A percentile compares a stretch with the other conserved stretches of the same genome.
These are phyloP conservation scores for Ligustrum vulgare DNA, from an alignment of 257 asterid genomes.

Conservation along the genomic window DNA sequence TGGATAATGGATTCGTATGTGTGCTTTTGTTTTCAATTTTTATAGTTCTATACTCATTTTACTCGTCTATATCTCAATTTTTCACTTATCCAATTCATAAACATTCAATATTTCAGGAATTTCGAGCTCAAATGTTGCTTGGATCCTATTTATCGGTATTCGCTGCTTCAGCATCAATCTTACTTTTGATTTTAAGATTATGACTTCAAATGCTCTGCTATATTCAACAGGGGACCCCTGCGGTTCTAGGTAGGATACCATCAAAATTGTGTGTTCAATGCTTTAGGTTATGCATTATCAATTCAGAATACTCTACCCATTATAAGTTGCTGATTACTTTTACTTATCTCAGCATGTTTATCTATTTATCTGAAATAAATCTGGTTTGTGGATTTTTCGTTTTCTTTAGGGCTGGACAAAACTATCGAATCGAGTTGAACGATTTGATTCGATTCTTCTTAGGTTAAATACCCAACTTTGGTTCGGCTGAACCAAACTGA, in stretches of 20 bases:
- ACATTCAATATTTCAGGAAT: slow-evolving; percentile 53
- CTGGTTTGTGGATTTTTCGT: neutral
- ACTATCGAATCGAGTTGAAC: too few species aligned
- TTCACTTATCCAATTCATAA: slow-evolving; percentile 6
- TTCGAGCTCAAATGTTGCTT: slow-evolving; percentile 35
- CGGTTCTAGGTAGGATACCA: slow-evolving; percentile 6
- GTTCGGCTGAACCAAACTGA: too few species aligned
- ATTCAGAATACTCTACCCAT: neutral
- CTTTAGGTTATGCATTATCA: neutral
- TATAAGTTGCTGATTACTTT: neutral
- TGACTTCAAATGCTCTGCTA: slow-evolving; percentile 22
- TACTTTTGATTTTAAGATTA: slow-evolving; percentile 41
- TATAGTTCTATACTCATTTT: neutral
- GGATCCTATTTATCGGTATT: slow-evolving; percentile 33
- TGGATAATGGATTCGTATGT: neutral
- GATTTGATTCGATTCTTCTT: too few species aligned
- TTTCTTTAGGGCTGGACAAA: neutral
- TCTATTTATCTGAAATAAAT: neutral
- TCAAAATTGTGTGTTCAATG: neutral
- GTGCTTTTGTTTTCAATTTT: neutral
- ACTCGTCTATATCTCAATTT: neutral
- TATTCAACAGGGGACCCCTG: neutral
- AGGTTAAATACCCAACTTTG: too few species aligned
- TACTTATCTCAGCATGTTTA: neutral
- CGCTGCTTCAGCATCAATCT: slow-evolving; percentile 39